Base-by-base conservation (phyloP, 176 grass and related monocot species). In the Rhynchospora tenuis region DNA sequence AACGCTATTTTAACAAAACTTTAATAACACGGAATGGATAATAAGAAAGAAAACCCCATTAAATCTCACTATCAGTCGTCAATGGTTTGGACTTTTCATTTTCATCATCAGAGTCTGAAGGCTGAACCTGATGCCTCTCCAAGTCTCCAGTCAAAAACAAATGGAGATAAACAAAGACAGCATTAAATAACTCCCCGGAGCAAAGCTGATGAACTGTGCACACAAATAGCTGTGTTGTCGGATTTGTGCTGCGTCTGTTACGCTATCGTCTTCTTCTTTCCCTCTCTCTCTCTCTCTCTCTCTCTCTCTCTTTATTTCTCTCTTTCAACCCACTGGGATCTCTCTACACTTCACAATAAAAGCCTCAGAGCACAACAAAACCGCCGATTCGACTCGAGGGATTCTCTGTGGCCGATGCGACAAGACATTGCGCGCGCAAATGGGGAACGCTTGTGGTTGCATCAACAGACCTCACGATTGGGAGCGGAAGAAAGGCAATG, bases 381-480 rank as follows among this genome's bases (percentile, higher is more conserved):
- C 16, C 2, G 9, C 33, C 17, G 33, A 69, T 69, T 69, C 14
- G 33, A 70, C 17, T 11, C 6, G 27, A 5, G 66, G 7, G 66
- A 44, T 70, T 70, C 17, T 15, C 44, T 1, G 17, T 70, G 69
- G 69, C 63, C 76, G 83, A 93, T 93, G 91, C 86, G 89, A 85
- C 90, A 93, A 84, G 89, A 85, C 90, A 93, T 85, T 93, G 91
- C 86, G 81, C 54, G 77, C 78, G 84, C 28, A 86, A 73, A 4
- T 77, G 73, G 73, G 91, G 82, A 64, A 88, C 64, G 1, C 73
- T 59, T 19, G 84, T 33, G 15, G 26, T 57, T 67, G 71, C 20
- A 77, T 77, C 7, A 10, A 46, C 2, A 44, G 29, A 17, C 50
- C 24, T 31, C 5, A 48, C 1, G 20, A 50, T 1, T 10, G 20